These are phyloP conservation scores for Fusarium xyrophilum DNA, from an alignment of 2,329 filamentous ascomycete species.

Conservation along the genomic window DNA sequence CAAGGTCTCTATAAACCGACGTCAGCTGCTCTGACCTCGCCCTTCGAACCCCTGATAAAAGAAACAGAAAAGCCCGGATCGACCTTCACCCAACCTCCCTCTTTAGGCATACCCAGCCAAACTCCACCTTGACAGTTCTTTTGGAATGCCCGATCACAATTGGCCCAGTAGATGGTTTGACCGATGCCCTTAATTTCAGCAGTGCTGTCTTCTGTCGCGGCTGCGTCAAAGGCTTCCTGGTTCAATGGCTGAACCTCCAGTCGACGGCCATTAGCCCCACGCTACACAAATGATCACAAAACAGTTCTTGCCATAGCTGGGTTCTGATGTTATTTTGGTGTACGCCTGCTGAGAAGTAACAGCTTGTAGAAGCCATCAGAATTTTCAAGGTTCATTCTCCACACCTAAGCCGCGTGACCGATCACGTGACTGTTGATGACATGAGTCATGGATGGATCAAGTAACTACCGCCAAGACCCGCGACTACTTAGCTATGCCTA, in stretches of 20 bases:
- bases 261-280: accelerated
- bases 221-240: not conserved
- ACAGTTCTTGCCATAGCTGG: not conserved
- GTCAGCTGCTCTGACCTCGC: not conserved
- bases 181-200: not conserved
- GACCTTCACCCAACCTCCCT: not conserved
- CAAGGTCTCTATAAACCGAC: too few relatives aligned
- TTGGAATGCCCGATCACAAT: not conserved
- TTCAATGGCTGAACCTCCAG: not conserved
- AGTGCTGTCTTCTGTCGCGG: not conserved
- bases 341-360: too few relatives aligned
- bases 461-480: accelerated
- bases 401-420: accelerated
- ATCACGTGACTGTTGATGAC: not conserved
- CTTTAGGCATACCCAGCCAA: not conserved
- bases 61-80: not conserved
- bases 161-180: not conserved
- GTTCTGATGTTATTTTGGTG: accelerated
- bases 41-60: not conserved
- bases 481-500: accelerated
- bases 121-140: not conserved
- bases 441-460: accelerated
- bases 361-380: accelerated
- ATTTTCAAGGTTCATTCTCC: accelerated
- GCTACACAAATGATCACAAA: accelerated